These are phyloP conservation scores for Acmispon strigosus DNA, from an alignment of 306 rosid species.

Conservation along the genomic window DNA sequence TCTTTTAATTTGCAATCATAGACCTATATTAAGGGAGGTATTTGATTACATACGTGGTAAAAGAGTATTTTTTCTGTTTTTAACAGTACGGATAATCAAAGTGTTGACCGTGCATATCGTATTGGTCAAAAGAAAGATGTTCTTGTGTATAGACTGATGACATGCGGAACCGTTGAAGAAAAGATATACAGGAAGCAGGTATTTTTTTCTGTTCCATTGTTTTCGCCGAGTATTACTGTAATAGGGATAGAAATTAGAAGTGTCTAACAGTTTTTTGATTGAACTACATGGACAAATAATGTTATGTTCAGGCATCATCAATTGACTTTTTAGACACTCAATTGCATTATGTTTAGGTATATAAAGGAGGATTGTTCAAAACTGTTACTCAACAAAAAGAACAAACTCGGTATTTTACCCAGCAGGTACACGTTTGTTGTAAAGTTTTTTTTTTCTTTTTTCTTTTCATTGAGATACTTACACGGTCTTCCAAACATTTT, in stretches of 20 bases:
- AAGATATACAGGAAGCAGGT: conserved; percentile 96
- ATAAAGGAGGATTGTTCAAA: conserved; percentile 82
- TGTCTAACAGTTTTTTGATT: neutral
- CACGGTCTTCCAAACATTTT: neutral
- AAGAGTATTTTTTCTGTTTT: conserved; percentile 2
- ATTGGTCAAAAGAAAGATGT: conserved; percentile 93
- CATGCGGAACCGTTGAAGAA: conserved; percentile 96
- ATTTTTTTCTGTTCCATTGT: neutral
- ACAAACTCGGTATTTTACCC: conserved; percentile 87
- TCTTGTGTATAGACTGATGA: conserved; percentile 85
- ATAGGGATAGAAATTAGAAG: neutral
- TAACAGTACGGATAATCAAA: conserved; percentile 85
- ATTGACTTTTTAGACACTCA: conserved; percentile 4
- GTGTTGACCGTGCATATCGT: conserved; percentile 97
- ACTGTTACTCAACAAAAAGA: conserved; percentile 94
- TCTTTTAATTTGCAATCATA: neutral
- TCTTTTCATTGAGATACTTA: neutral
- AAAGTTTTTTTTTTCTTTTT: neutral
- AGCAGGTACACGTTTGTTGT: conserved; percentile 52
- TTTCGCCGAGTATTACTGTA: neutral
- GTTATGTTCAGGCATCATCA: neutral
- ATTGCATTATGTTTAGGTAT: conserved; percentile 44
- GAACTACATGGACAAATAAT: neutral
- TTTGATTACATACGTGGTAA: neutral
- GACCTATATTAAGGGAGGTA: neutral